Conservation (phyloP, 2,329 filamentous ascomycete genomes). For the Exophiala oligosperma region DNA sequence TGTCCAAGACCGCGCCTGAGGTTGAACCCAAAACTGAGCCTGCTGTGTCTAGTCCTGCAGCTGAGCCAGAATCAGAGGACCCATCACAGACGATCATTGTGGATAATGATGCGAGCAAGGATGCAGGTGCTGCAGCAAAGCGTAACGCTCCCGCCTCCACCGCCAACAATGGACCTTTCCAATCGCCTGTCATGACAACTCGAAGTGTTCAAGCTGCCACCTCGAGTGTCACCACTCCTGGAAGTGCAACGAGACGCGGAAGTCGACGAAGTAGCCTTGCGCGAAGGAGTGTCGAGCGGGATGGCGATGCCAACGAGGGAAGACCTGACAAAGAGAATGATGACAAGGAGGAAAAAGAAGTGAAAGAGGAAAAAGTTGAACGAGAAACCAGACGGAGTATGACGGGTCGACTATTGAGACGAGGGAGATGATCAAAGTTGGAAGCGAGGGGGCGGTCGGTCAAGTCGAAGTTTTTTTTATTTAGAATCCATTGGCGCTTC, state of each 20-base stretch:
- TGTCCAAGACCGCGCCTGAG: neutral
- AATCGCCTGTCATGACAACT: slow-evolving; percentile 22
- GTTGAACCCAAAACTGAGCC: neutral
- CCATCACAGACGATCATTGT: slow-evolving; percentile 18
- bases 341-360: slow-evolving; percentile 12
- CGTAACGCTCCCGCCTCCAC: neutral
- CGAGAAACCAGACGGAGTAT: slow-evolving; percentile 12
- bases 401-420: slow-evolving; percentile 11
- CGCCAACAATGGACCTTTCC: slow-evolving; percentile 6
- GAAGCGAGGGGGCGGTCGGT: too few relatives aligned
- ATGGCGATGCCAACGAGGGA: slow-evolving; percentile 6
- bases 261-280: slow-evolving; percentile 20
- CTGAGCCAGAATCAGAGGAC: slow-evolving; percentile 2
- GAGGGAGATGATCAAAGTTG: slow-evolving; percentile 1
- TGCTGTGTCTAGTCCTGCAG: neutral
- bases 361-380: slow-evolving; percentile 8
- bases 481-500: too few relatives aligned
- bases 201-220: slow-evolving; percentile 7
- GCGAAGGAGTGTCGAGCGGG: slow-evolving; percentile 10
- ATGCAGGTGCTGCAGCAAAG: slow-evolving; percentile 1
- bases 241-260: slow-evolving; percentile 12
- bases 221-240: slow-evolving; percentile 8
- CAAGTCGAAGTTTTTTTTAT: too few relatives aligned
- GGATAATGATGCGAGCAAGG: slow-evolving; percentile 12
- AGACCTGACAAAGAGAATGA: slow-evolving; percentile 9